phyloP scores from a whole-genome alignment of 176 grass and related monocot species.

The Miscanthus lutarioriparius region DNA sequence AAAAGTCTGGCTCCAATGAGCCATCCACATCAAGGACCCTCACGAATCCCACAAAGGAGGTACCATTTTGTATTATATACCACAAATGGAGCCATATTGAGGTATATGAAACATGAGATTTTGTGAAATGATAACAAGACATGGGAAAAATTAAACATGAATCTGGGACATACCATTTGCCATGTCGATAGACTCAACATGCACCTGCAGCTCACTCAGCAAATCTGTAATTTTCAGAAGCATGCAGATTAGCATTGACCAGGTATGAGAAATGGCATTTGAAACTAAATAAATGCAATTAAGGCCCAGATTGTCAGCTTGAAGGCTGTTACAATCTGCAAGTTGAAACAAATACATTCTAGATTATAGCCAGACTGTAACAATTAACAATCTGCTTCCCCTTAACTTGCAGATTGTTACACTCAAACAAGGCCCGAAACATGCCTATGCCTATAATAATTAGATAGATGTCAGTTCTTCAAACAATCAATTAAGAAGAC shows the following conservation, averaged over 20 bases:
- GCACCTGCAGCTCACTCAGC: slow-evolving; percentile 74
- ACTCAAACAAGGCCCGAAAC: not conserved
- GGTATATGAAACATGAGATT: not conserved
- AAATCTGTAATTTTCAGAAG: slow-evolving; percentile 56
- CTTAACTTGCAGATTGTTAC: not conserved
- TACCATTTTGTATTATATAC: not conserved
- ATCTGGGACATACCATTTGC: slow-evolving; percentile 59
- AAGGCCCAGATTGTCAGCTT: not conserved
- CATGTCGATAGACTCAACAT: slow-evolving; percentile 91
- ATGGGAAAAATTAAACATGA: not conserved
- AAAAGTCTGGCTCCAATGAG: not conserved
- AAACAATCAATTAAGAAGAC: not conserved
- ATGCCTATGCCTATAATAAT: not conserved
- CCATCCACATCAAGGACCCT: not conserved
- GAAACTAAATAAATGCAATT: not conserved
- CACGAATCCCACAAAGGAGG: not conserved
- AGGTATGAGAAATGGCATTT: not conserved
- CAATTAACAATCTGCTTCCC: not conserved
- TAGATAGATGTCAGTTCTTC: not conserved
- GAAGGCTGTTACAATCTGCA: not conserved
- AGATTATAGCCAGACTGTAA: not conserved
- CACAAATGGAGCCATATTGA: not conserved
- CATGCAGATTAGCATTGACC: slow-evolving; percentile 2
- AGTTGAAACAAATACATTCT: not conserved
- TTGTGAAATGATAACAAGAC: not conserved